Conservation (phyloP, 768 basidiomycete genomes). For the Amanita rubescens region DNA sequence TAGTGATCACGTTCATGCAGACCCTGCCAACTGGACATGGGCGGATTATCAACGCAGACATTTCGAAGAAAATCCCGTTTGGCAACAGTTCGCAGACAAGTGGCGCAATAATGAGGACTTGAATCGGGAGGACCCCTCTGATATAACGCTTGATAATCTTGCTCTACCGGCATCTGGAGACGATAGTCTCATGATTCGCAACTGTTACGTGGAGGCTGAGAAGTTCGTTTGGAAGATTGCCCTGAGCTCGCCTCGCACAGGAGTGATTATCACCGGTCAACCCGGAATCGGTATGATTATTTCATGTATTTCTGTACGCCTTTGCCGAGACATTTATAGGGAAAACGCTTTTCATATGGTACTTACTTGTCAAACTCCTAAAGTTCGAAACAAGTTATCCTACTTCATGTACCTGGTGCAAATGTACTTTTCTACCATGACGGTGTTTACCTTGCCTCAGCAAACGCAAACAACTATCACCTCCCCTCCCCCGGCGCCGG, state of each 20-base stretch:
- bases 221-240: not conserved
- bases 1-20: constrained; percentile 1
- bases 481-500: not conserved
- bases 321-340: not conserved
- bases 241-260: not conserved
- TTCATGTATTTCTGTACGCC: not conserved
- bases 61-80: not conserved
- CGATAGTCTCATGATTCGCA: constrained; percentile 1
- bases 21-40: constrained; percentile 3
- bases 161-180: not conserved
- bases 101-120: not conserved
- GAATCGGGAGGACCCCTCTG: constrained; percentile 1
- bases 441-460: not conserved
- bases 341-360: constrained; percentile 1
- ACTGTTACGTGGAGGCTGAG: constrained; percentile 3
- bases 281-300: not conserved
- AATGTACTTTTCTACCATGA: constrained; percentile 1
- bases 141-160: not conserved
- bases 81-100: constrained; percentile 2
- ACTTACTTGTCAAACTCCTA: not conserved
- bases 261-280: not conserved
- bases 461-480: not conserved
- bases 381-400: not conserved
- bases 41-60: not conserved
- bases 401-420: not conserved